These are phyloP conservation scores for Volvox carteri DNA, from an alignment of 163 green algal genomes.

Conservation along the genomic window DNA sequence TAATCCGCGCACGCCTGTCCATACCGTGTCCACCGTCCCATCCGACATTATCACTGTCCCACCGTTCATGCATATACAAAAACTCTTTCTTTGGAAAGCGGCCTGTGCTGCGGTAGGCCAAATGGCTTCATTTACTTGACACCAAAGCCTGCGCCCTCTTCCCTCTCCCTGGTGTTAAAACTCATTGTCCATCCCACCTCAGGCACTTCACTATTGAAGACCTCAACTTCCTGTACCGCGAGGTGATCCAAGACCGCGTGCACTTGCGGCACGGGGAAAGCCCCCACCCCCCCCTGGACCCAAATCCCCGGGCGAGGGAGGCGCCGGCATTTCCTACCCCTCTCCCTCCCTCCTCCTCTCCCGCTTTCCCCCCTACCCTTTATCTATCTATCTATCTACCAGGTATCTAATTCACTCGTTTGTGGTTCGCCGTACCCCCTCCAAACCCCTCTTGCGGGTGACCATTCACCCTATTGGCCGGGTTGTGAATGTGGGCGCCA, in stretches of 20 bases:
- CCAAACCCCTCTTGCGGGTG: conserved; percentile 36
- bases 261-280: conserved; percentile 56
- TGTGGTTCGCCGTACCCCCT: no score
- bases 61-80: background rate
- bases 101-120: background rate
- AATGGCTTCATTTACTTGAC: background rate
- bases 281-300: background rate
- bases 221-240: conserved; percentile 59
- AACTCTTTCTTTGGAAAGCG: background rate
- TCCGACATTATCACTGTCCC: background rate
- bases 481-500: conserved; percentile 74
- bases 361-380: no score
- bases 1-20: background rate
- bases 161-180: background rate
- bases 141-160: background rate
- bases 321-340: background rate
- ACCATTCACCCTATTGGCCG: conserved; percentile 30
- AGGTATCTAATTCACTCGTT: no score
- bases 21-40: background rate
- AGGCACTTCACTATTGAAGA: conserved; percentile 57
- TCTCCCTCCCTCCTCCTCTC: background rate
- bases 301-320: background rate
- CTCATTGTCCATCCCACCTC: background rate
- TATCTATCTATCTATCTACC: no score
- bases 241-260: conserved; percentile 24